These are phyloP conservation scores for Hypomontagnella submonticulosa DNA, from an alignment of 495 filamentous ascomycete species.

Conservation along the genomic window DNA sequence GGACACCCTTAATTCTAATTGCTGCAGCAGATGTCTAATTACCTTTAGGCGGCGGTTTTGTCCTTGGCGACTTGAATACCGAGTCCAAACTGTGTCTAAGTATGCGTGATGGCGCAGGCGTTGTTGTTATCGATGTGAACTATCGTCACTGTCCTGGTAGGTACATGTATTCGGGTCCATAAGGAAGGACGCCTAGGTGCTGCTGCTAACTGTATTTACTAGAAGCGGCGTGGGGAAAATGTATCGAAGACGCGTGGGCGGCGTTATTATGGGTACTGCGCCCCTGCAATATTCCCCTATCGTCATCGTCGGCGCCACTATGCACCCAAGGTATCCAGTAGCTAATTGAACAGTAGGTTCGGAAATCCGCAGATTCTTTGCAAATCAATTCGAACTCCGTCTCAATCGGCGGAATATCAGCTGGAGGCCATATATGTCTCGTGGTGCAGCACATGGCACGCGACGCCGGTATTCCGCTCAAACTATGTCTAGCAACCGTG, in stretches of 20 bases:
- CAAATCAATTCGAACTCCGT: slow-evolving; percentile 57
- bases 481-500: slow-evolving; percentile 54
- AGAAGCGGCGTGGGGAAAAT: slow-evolving; percentile 60
- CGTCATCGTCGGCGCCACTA: background rate
- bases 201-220: background rate
- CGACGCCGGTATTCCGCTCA: slow-evolving; percentile 57
- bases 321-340: background rate
- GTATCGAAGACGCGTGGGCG: slow-evolving; percentile 60
- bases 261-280: slow-evolving; percentile 52
- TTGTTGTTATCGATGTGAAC: slow-evolving; percentile 61
- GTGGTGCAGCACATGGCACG: slow-evolving; percentile 62
- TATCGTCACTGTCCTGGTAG: slow-evolving; percentile 62
- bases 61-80: slow-evolving; percentile 58
- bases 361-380: slow-evolving; percentile 49
- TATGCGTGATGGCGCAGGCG: slow-evolving; percentile 55
- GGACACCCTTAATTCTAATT: background rate
- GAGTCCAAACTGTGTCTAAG: slow-evolving; percentile 58
- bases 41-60: slow-evolving; percentile 54
- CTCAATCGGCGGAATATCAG: slow-evolving; percentile 63
- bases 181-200: background rate
- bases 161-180: too few relatives aligned
- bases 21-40: slow-evolving; percentile 9
- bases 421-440: slow-evolving; percentile 59
- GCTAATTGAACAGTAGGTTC: slow-evolving; percentile 31
- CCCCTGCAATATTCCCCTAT: background rate